Conservation (phyloP, 2,329 filamentous ascomycete genomes). For the Cadophora malorum region DNA sequence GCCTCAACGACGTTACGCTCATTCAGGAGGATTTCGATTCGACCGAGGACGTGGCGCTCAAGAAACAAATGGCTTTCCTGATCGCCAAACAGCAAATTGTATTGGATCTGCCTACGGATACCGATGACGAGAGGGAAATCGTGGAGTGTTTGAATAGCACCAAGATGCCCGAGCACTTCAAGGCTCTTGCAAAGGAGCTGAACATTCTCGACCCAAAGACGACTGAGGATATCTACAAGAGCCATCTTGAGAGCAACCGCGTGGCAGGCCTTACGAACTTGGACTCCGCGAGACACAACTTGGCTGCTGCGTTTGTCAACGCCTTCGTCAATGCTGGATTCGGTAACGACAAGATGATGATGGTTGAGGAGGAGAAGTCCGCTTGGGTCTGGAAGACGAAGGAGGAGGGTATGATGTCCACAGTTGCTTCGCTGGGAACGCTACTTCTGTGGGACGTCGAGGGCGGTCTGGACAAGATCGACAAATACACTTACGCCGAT, state of each 20-base stretch:
- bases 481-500: slow-evolving; percentile 86
- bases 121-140: slow-evolving; percentile 75
- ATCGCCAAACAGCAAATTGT: slow-evolving; percentile 90
- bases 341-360: slow-evolving; percentile 97
- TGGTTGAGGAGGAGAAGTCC: slow-evolving; percentile 85
- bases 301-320: slow-evolving; percentile 96
- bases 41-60: slow-evolving; percentile 79
- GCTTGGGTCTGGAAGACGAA: slow-evolving; percentile 99
- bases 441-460: slow-evolving; percentile 94
- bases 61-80: slow-evolving; percentile 93
- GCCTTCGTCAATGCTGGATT: slow-evolving; percentile 96
- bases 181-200: slow-evolving; percentile 89
- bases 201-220: slow-evolving; percentile 97
- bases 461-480: slow-evolving; percentile 88
- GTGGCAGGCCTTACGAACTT: slow-evolving; percentile 93
- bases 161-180: slow-evolving; percentile 90
- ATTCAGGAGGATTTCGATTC: slow-evolving; percentile 83
- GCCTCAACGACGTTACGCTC: slow-evolving; percentile 84
- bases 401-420: slow-evolving; percentile 96
- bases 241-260: slow-evolving; percentile 92
- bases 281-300: slow-evolving; percentile 93
- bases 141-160: slow-evolving; percentile 87
- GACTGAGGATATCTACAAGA: slow-evolving; percentile 99
- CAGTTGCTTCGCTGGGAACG: slow-evolving; percentile 90
- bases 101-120: slow-evolving; percentile 68